Base-by-base conservation (phyloP, 257 asterid genomes). In the Solanum arcanum region DNA sequence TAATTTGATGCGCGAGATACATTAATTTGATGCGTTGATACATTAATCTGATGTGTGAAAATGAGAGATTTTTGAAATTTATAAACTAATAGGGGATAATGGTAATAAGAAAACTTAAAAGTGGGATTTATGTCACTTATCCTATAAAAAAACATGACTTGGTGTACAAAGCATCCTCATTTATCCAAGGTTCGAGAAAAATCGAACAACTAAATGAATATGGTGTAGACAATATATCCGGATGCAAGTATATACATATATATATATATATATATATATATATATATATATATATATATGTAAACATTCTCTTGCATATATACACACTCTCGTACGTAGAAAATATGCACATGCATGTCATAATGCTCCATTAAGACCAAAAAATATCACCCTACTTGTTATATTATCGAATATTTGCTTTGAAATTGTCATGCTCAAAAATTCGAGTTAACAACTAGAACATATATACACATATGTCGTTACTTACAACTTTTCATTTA, bases 401-500 rank as follows among this genome's bases (percentile, higher is more conserved):
- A 68, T 29, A 25, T 12, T 16, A 8, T 27, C 27, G 27, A 27
- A 27, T 27, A 27, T 27, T 27, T 27, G 27, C 27, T 27, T 29
- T 69, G 35, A 7, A 3, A 69, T 69, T 69, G 6, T 14, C 12
- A 29, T 29, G 1, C 41, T 69, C 12, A 14, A 69, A 35, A 29
- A 69, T 23, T 69, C 23, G 3, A 62, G 23, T 8, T 29, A 6
- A 7, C 3, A 14, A 29, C 11, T 29, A 31, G n/a, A 15, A 68
- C 5, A 64, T 11, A 25, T 25, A 27, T 6, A 6, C 9, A 66
- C 5, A 62, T 62, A 62, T 12, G 3, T n/a, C 6, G 60, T 52
- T 52, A 52, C 86, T 73, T 91, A 96, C 99, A 93, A 84, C 27
- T 93, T 86, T 25, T 86, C 91, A 11, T 91, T 89, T 31, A 96